Evolutionary conservation across 371 early-diverging fungal genomes (phyloP).

Genomic region (Thermomucor indicae-seudaticae): DNA sequence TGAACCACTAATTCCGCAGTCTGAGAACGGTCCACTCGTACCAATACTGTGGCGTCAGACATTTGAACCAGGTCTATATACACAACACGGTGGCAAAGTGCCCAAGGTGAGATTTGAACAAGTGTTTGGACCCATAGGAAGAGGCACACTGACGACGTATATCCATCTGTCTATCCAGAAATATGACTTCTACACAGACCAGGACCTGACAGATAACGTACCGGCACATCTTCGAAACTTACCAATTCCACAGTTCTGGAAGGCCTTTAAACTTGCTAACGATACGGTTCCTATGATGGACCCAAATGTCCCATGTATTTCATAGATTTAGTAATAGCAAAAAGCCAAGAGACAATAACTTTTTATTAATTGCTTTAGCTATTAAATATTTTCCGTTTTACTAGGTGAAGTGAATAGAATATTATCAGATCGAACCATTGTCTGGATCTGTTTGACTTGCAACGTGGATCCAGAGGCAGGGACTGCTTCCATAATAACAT

Average conservation of each 20-base stretch:
- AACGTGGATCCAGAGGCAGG: slow-evolving; percentile 16
- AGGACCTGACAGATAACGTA: slow-evolving; percentile 18
- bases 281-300: slow-evolving; percentile 28
- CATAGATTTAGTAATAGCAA: background rate
- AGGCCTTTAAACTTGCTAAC: slow-evolving; percentile 31
- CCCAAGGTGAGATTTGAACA: no score
- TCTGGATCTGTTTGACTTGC: slow-evolving; percentile 13
- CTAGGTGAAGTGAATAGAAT: background rate
- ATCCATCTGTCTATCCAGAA: no score
- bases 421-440: slow-evolving; percentile 9
- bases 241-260: slow-evolving; percentile 30
- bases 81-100: slow-evolving; percentile 21
- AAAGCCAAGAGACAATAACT: background rate
- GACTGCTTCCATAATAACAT: slow-evolving; percentile 11
- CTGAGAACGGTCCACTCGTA: slow-evolving; percentile 5
- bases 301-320: slow-evolving; percentile 12
- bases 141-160: no score
- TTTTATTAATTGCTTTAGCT: no score
- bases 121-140: no score
- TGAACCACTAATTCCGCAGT: slow-evolving; percentile 17
- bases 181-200: slow-evolving; percentile 8
- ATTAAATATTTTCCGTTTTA: background rate
- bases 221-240: slow-evolving; percentile 32
- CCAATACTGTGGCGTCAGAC: slow-evolving; percentile 32
- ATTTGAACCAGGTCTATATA: slow-evolving; percentile 15